phyloP scores from a whole-genome alignment of 352 stramenopile species.

The Lagenidium giganteum region DNA sequence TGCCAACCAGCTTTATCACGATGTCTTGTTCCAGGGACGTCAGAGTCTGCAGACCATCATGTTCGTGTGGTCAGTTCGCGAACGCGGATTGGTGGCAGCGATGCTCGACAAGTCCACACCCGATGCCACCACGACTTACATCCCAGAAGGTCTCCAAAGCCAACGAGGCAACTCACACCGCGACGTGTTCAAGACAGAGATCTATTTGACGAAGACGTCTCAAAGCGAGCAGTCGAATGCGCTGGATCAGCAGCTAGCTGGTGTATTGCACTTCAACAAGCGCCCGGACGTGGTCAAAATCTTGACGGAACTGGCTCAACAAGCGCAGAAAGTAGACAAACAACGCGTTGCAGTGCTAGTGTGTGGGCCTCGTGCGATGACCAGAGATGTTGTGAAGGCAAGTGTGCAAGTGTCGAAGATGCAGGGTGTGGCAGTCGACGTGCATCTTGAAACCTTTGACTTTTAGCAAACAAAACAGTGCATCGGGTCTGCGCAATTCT shows the following conservation, averaged over 20 bases:
- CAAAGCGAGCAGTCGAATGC: constrained; percentile 21
- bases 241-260: constrained; percentile 15
- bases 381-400: constrained; percentile 5
- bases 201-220: constrained; percentile 26
- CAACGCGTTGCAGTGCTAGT: constrained; percentile 40
- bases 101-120: constrained; percentile 11
- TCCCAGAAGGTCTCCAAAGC: too few species aligned
- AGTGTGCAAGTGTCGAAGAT: constrained; percentile 17
- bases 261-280: constrained; percentile 14
- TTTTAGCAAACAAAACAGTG: too few species aligned
- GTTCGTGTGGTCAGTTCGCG: constrained; percentile 42
- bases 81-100: constrained; percentile 26
- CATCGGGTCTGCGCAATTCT: too few species aligned
- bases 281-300: constrained; percentile 22
- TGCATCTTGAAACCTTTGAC: constrained; percentile 21
- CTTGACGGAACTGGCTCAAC: constrained; percentile 22
- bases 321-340: too few species aligned
- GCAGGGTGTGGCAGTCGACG: constrained; percentile 32
- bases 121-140: too few species aligned
- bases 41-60: constrained; percentile 26
- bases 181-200: constrained; percentile 24
- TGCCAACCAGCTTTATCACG: constrained; percentile 35
- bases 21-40: constrained; percentile 3
- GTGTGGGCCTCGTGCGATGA: constrained; percentile 28
- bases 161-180: constrained; percentile 2